phyloP scores from a whole-genome alignment of 306 rosid genomes.

The Fragaria iinumae region DNA sequence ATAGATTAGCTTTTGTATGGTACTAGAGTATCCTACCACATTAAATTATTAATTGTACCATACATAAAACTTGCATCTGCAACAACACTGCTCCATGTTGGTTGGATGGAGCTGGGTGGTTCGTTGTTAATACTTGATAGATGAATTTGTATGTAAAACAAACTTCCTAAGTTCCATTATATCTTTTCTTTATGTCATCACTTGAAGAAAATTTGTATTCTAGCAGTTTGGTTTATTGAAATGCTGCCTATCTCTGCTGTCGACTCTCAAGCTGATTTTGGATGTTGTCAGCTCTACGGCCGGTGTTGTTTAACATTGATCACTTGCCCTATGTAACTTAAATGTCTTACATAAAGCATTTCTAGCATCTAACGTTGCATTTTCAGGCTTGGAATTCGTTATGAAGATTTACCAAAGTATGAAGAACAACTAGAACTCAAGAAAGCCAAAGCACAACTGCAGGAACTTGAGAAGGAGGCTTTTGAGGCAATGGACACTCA shows the following conservation, averaged over 20 bases:
- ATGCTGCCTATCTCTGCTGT: not conserved
- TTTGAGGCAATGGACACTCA: constrained; percentile 93
- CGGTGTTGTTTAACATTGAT: not conserved
- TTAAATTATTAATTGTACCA: too few species aligned
- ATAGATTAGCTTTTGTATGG: not conserved
- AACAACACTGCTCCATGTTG: not conserved
- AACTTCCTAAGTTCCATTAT: not conserved
- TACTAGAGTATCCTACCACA: not conserved
- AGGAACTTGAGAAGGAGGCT: constrained; percentile 79
- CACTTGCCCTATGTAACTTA: not conserved
- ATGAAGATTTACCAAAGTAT: constrained; percentile 71
- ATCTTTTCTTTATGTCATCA: not conserved
- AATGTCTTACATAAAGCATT: not conserved
- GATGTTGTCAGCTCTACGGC: not conserved
- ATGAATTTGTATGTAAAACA: not conserved
- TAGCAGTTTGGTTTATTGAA: not conserved
- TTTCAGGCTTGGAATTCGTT: constrained; percentile 67
- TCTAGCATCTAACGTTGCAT: not conserved
- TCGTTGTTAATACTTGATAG: not conserved
- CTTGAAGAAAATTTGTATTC: not conserved
- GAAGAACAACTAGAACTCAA: constrained; percentile 81
- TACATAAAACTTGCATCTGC: not conserved
- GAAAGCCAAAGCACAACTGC: constrained; percentile 79
- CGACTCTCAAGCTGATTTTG: not conserved
- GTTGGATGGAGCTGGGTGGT: constrained; percentile 1